These are phyloP conservation scores for Fusarium sp. DNA, from an alignment of 2,329 filamentous ascomycete species.

Conservation along the genomic window DNA sequence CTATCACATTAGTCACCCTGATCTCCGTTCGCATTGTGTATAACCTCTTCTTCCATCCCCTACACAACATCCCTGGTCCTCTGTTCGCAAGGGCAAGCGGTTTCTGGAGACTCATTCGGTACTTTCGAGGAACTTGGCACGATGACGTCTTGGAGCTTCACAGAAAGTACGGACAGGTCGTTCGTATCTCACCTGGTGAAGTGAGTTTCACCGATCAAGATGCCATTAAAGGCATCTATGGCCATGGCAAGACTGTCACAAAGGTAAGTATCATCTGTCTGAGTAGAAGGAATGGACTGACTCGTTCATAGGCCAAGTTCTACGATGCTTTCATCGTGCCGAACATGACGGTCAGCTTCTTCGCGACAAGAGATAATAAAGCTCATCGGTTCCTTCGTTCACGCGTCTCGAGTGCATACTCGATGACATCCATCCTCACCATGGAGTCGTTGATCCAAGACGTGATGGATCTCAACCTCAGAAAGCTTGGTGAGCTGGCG, in stretches of 20 bases:
- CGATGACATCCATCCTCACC: constrained; percentile 20
- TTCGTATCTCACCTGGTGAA: constrained; percentile 20
- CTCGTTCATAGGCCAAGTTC: neutral
- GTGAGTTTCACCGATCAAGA: constrained; percentile 11
- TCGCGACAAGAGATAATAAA: constrained; percentile 8
- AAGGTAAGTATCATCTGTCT: neutral
- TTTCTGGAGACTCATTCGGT: constrained; percentile 7
- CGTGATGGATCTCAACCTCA: constrained; percentile 15
- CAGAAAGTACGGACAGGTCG: constrained; percentile 13
- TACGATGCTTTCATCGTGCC: constrained; percentile 22
- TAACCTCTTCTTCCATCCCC: constrained; percentile 10
- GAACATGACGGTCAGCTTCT: constrained; percentile 26
- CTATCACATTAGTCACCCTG: neutral
- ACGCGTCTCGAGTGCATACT: constrained; percentile 15
- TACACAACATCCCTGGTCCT: constrained; percentile 6
- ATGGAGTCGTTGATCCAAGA: constrained; percentile 21
- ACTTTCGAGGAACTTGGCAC: constrained; percentile 26
- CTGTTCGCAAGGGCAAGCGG: neutral
- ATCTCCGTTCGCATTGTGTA: neutral
- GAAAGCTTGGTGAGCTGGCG: constrained; percentile 3
- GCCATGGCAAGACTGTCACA: constrained; percentile 12
- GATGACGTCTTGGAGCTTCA: constrained; percentile 11
- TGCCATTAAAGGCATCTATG: constrained; percentile 2
- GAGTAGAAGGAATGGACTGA: neutral
- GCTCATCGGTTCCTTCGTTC: constrained; percentile 21